Evolutionary conservation across 106 monocot genomes (phyloP).

Genomic region (Hemerocallis citrina): DNA sequence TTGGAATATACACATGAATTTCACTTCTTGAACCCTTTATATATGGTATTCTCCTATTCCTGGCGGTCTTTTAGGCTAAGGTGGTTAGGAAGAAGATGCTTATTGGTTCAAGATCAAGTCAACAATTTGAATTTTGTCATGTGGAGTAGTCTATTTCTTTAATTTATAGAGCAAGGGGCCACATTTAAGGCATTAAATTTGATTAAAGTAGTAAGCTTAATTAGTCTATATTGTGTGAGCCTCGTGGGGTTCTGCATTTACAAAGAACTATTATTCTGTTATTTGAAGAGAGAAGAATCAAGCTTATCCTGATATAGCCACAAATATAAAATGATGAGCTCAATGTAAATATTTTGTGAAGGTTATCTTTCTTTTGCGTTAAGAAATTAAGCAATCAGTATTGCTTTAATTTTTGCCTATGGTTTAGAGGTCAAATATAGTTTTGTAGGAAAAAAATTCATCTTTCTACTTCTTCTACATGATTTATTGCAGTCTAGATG

Average conservation of each 20-base stretch:
- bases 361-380: too few species aligned
- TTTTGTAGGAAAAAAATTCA: too few species aligned
- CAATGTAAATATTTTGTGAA: not conserved
- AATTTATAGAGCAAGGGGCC: not conserved
- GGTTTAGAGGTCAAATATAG: too few species aligned
- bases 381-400: too few species aligned
- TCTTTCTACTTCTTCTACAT: too few species aligned
- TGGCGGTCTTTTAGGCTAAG: not conserved
- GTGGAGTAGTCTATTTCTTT: not conserved
- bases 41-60: not conserved
- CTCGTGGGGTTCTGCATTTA: not conserved
- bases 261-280: not conserved
- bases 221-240: not conserved
- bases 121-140: too few species aligned
- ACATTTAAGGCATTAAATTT: not conserved
- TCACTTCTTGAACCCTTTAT: constrained; percentile 4
- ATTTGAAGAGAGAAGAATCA: not conserved
- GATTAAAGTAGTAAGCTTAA: not conserved
- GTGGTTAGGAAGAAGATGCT: not conserved
- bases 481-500: too few species aligned
- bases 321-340: not conserved
- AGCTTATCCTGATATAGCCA: not conserved
- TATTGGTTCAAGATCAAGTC: not conserved
- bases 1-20: constrained; percentile 4
- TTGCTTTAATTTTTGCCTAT: too few species aligned